Base-by-base conservation (phyloP, 495 filamentous ascomycete species). In the Xylaria bambusicola region DNA sequence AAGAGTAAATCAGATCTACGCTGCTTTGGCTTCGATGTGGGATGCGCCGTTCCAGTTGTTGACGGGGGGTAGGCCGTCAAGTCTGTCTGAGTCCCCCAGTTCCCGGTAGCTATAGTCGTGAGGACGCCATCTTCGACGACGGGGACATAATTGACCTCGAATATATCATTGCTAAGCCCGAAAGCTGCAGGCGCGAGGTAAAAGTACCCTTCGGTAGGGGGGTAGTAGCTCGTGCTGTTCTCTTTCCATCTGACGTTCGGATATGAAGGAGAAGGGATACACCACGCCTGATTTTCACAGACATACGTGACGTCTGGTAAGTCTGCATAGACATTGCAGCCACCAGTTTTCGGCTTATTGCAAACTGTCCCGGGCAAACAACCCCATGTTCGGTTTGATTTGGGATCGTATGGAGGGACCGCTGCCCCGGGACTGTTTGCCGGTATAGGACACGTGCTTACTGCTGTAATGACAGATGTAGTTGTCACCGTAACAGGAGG, bases 291-390 rank as follows among this genome's bases (percentile, higher is more conserved):
- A 18, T 62, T 51, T 6, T 77, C 61, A 65, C 88, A 91, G 24
- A 78, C 40, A 57, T 82, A 90, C 13, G 72, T 62, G 24, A 70
- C 58, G 1, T 71, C 72, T 15, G 88, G 87, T 21, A 81, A 72
- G 35, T 79, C 77, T 9, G 73, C 74, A 66, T 79, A 85, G 17
- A 87, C 3, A 58, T 80, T 80, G 66, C 86, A 88, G 26, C 69
- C 67, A 6, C 40, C 67, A 0, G 77, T 73, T 61, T 76, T 79
- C 1, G 81, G 74, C 58, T 71, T 69, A 40, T 70, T 71, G 70
- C 88, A 91, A 20, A 90, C 71, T 13, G 60, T 84, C 1, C 88
- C 87, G 9, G 88, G 84, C 8, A 70, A 52, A 60, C 88, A 91
- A 31, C 88, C 88, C 78, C 78, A 86, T 1, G 78, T 80, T 33